Evolutionary conservation across 2,329 filamentous ascomycete species (phyloP), one percentile per base, ranked within the genome.

Genomic region (Ophiostoma pallidulum): DNA sequence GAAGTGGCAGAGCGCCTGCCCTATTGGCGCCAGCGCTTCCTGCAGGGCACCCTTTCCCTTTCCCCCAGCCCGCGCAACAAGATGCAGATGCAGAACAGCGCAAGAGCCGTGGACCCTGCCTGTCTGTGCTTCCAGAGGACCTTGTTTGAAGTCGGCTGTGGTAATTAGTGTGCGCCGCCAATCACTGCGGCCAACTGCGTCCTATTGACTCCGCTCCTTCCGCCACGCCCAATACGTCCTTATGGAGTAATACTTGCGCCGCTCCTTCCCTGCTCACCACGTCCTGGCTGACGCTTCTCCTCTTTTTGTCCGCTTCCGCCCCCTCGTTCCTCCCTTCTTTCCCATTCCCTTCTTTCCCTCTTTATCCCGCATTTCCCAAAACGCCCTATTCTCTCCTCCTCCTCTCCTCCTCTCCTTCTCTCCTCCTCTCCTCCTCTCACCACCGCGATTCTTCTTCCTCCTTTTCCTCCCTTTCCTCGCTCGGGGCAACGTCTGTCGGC

Each of bases 361-460:
- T 45, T 44, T 38, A 38, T 47, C 20, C 28, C 37, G 31, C 42
- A 29, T 24, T 45, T 42, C 33, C 32, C 45, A 47, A 37, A 49
- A 38, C 48, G 32, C 28, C 35, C 10, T n/a, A n/a, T n/a, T n/a
- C n/a, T n/a, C 6, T 20, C 18, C 12, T n/a, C 31, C 28, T 14
- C 20, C 13, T 44, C 18, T 14, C 29, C 18, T 12, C 26, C 26
- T 39, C 45, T 22, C 19, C 19, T 19, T 29, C 38, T 41, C 26
- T 31, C 36, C 22, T 38, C 39, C 49, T 46, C 37, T 22, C 35
- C 14, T 28, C 32, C 46, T 32, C 14, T 26, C 28, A 35, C 40
- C 35, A 14, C n/a, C 22, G 14, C 2, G 9, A 36, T 13, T 51
- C 38, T 39, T n/a, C 28, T 20, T n/a, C 38, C 26, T 35, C 28